A percentile compares a stretch with the other conserved stretches of the same genome.
These are phyloP conservation scores for Ajuga chamaepitys DNA, from an alignment of 257 asterid genomes.

Conservation along the genomic window DNA sequence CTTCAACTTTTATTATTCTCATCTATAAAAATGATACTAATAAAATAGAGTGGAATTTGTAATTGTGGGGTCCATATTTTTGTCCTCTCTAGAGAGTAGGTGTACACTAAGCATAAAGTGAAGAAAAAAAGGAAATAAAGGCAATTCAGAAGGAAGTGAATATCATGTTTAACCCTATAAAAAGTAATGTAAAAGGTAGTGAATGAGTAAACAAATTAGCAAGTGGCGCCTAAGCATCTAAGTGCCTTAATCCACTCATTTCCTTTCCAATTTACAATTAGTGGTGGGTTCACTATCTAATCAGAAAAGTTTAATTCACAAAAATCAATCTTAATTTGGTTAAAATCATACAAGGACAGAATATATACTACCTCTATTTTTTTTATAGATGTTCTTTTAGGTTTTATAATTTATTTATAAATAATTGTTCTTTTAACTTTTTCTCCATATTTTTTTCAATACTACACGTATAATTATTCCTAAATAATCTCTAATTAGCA, in stretches of 20 bases:
- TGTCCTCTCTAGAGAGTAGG: not conserved
- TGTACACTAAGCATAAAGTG: not conserved
- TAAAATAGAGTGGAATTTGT: not conserved
- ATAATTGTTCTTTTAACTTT: no score
- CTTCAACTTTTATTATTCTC: constrained; percentile 18
- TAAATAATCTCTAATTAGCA: no score
- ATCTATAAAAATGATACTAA: not conserved
- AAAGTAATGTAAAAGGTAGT: not conserved
- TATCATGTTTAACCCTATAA: not conserved
- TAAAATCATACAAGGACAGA: no score
- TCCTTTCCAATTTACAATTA: not conserved
- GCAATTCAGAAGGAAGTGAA: not conserved
- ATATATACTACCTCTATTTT: no score
- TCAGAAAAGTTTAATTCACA: no score
- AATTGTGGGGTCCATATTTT: constrained; percentile 5
- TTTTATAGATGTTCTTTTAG: no score
- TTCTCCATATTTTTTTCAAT: no score
- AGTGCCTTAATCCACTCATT: not conserved
- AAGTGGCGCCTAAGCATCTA: not conserved
- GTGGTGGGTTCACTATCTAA: no score
- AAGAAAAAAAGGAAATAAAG: not conserved
- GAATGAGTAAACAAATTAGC: not conserved
- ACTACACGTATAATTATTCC: no score
- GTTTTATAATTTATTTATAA: no score
- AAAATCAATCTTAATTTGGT: no score